A percentile compares a stretch with the other conserved stretches of the same genome.
Conservation (phyloP, 345 rosid genomes). For the Sisymbrium irio region DNA sequence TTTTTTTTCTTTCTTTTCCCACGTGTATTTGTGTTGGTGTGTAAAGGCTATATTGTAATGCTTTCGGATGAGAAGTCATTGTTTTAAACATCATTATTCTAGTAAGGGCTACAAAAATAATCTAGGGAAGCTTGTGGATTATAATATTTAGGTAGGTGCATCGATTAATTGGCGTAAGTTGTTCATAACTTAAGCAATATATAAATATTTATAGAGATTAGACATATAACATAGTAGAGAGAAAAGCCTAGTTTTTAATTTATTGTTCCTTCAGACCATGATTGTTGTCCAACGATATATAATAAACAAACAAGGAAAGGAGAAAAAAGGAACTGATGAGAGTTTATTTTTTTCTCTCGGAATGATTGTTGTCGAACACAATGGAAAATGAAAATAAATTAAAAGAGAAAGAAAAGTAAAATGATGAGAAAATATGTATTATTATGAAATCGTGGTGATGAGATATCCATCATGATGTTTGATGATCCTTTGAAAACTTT, state of each 20-base stretch:
- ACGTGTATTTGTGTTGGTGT: conserved; percentile 19
- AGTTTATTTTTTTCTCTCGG: background rate
- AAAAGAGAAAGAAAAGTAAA: background rate
- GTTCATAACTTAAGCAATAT: no score
- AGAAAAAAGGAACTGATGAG: background rate
- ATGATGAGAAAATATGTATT: conserved; percentile 17
- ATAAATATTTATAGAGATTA: no score
- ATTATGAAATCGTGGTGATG: conserved; percentile 31
- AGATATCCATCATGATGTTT: conserved; percentile 33
- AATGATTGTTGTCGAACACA: conserved; percentile 3
- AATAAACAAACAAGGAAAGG: background rate
- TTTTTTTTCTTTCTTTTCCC: conserved; percentile 4
- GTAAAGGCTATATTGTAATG: conserved; percentile 6
- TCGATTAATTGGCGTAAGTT: background rate
- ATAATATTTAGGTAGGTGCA: background rate
- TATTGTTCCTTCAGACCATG: conserved; percentile 6
- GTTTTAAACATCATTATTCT: conserved; percentile 1
- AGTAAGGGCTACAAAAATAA: background rate
- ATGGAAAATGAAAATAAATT: background rate
- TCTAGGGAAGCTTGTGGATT: conserved; percentile 1
- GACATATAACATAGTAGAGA: no score
- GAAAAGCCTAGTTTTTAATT: no score
- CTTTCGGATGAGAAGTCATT: conserved; percentile 8
- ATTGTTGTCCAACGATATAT: background rate
- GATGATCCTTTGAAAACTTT: conserved; percentile 22